Evolutionary conservation across 1,139 yeast genomes (phyloP), one percentile per base, ranked within the genome.

Genomic region (Petasospora fabianii): DNA sequence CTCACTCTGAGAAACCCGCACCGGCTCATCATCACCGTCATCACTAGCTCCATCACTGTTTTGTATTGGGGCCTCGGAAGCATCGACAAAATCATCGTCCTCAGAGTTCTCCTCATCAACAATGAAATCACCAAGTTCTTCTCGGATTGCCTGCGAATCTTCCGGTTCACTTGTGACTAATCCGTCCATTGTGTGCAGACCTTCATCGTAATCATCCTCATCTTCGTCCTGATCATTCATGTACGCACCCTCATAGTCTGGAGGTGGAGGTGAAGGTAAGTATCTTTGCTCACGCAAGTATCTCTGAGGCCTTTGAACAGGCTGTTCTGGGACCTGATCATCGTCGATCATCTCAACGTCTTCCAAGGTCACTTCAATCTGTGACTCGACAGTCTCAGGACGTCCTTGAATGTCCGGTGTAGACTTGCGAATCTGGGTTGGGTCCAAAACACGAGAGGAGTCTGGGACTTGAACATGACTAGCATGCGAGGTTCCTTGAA

Each of bases 131-230:
- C 53, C 47, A 34, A 46, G 35, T 32, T 47, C 53, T 7, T 46
- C 46, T 11, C 49, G 35, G 11, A 45, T 46, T 18, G 51, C 58
- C 45, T 58, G 44, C 30, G 47, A 42, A 33, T 48, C 55, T 22
- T 49, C 61, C 34, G 53, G 55, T 38, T 40, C 47, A 38, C 56
- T 52, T 5, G 54, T 48, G 2, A 46, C 32, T 6, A 51, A 39
- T 1, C 54, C 55, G 30, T 49, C 55, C 52, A 48, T 48, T 2
- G 53, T 41, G 14, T 41, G 41, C 3, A 50, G 32, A 13, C 54
- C 56, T 22, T 40, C 43, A 6, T 38, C 47, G 26, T 11, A 22
- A 6, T 46, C 48, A 12, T 48, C 51, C 19, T 43, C 56, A 1
- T 37, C 51, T 5, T 41, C 51, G 6, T 32, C 46, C 16, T 46